Base-by-base conservation (phyloP, 2,329 filamentous ascomycete species). In the Aspergillus piperis region DNA sequence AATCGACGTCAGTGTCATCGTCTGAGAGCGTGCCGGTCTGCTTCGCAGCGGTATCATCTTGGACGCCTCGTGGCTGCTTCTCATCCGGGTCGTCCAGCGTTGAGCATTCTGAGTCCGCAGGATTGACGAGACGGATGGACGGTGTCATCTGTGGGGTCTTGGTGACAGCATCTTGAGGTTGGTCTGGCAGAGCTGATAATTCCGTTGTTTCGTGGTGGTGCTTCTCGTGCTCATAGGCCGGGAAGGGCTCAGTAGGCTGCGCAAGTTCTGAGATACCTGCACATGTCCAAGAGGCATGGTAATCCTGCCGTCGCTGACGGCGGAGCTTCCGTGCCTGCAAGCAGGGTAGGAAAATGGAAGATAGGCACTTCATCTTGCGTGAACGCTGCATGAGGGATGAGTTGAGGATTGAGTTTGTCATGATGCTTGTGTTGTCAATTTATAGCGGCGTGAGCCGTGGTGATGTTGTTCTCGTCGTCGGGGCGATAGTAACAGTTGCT, bases 71-170 rank as follows among this genome's bases (percentile, higher is more conserved):
- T 5, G 30, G 27, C 8, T 17, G 53, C 2, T 19, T 21, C 8
- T 55, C 53, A 17, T 55, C 53, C 3, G 39, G 39, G 7, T 39
- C 53, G 7, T 39, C 53, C 25, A 55, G 39, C 5, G 53, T 55
- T 25, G 53, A 55, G 23, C 53, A 55, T 17, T 66, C 63, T 3
- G 62, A 62, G 11, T 62, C 62, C 8, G 30, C 41, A 3, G 57
- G 44, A n/a, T 59, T 57, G 38, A 66, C 64, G 19, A 66, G 57
- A 15, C 64, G 64, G 42, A 66, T 62, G 3, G 64, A 65, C 2
- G 61, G 47, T 39, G 52, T 59, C 15, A 41, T 55, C 44, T 38
- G 51, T 1, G 56, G 57, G 32, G 27, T 30, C 21, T 54, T 56
- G 42, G 52, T 21, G 15, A 42, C 47, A 19, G 41, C 10, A 7